Base-by-base conservation (phyloP, 2,329 filamentous ascomycete species). In the Hypoxylon sp. region DNA sequence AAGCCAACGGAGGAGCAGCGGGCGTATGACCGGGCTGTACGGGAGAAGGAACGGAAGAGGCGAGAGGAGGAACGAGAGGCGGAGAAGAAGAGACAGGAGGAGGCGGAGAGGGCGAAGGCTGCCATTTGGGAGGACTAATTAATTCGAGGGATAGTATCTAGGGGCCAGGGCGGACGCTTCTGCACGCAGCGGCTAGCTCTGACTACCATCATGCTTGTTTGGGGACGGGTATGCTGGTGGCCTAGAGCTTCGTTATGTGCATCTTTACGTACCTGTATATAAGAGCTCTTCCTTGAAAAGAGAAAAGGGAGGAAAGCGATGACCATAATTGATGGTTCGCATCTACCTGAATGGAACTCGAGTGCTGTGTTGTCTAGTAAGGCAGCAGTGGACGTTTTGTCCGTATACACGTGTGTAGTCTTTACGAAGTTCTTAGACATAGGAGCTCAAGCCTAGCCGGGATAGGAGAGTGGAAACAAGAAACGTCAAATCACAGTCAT, bases 1-100 rank as follows among this genome's bases (percentile, higher is more conserved):
- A 91, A 88, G 81, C 87, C 90, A 78, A 97, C 93, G 1, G 93
- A 96, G 68, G 94, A 97, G 80, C 92, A 97, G 83, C 87, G 85
- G 72, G 92, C 93, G 57, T 98, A 96, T 77, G 94, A 98, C 74
- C 88, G 85, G 70, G 90, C 92, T 0, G 83, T 96, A 65, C 88
- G 90, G 73, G 92, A 97, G 79, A 92, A 95, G 80, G 95, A 97
- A 83, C 89, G 88, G 74, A 94, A 89, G 82, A 87, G 87, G 72
- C 83, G 89, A 63, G 91, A 94, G 62, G 86, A 88, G 72, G 92
- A 94, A 78, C 89, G 84, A 75, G 88, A 88, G 61, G 87, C 88
- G 61, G 87, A 89, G 78, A 86, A 81, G 71, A 80, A 81, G 69
- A 84, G 82, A 73, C 85, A 83, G 81, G 74, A 86, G 86, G 69